These are phyloP conservation scores for Cucurbita moschata DNA, from an alignment of 306 rosid genomes.

Conservation along the genomic window DNA sequence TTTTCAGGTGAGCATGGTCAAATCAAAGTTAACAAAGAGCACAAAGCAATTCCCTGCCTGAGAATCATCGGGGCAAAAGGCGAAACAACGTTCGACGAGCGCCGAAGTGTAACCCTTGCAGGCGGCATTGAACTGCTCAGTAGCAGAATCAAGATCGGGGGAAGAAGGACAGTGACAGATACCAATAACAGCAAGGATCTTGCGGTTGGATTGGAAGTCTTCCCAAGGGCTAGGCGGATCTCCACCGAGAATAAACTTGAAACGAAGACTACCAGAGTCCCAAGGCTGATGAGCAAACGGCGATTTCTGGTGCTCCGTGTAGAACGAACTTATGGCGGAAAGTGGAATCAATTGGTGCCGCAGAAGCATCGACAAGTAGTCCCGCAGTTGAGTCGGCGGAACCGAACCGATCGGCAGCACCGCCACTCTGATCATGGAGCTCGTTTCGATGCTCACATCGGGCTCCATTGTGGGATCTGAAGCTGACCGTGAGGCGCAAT, in stretches of 20 bases:
- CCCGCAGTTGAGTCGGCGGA: conserved; percentile 48
- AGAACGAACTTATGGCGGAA: conserved; percentile 75
- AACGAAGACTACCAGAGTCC: conserved; percentile 73
- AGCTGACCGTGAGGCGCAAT: neutral
- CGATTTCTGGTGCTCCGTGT: conserved; percentile 87
- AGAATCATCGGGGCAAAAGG: conserved; percentile 73
- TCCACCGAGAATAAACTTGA: conserved; percentile 81
- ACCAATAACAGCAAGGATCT: conserved; percentile 70
- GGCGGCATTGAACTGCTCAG: conserved; percentile 32
- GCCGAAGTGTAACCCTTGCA: conserved; percentile 53
- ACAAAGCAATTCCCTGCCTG: conserved; percentile 30
- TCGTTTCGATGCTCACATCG: conserved; percentile 81
- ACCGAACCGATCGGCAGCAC: conserved; percentile 76
- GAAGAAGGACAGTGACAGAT: conserved; percentile 91
- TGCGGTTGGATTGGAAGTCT: conserved; percentile 84
- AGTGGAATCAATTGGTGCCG: conserved; percentile 72
- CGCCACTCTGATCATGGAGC: conserved; percentile 74
- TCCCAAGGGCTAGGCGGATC: conserved; percentile 83
- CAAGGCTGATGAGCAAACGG: conserved; percentile 87
- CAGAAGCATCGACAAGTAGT: conserved; percentile 64
- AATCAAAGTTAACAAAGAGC: neutral
- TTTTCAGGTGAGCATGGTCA: neutral
- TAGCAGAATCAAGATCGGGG: conserved; percentile 50
- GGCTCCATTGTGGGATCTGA: conserved; percentile 59
- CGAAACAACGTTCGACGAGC: conserved; percentile 78